These are phyloP conservation scores for Steccherinum ochraceum DNA, from an alignment of 768 basidiomycete species.

Conservation along the genomic window DNA sequence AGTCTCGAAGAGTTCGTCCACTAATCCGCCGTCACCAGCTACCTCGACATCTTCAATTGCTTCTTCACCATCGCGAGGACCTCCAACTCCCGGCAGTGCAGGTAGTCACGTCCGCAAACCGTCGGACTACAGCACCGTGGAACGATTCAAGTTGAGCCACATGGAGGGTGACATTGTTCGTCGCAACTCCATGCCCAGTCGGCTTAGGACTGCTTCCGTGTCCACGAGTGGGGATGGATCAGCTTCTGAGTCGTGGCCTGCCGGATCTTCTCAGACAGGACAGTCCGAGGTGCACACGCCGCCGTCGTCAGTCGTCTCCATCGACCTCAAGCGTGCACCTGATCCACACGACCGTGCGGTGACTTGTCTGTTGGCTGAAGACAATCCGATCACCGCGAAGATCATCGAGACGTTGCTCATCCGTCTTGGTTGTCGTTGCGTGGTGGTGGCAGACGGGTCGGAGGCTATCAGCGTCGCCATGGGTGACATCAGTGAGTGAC, in stretches of 20 bases:
- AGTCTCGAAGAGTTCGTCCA: constrained; percentile 31
- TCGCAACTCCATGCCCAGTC: constrained; percentile 80
- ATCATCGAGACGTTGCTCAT: constrained; percentile 94
- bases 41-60: constrained; percentile 89
- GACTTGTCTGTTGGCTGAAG: constrained; percentile 91
- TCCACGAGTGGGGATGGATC: constrained; percentile 76
- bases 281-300: constrained; percentile 60
- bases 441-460: constrained; percentile 93
- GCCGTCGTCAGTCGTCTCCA: constrained; percentile 80
- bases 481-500: constrained; percentile 87
- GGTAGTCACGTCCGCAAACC: constrained; percentile 73
- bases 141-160: constrained; percentile 82
- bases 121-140: constrained; percentile 83
- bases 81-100: constrained; percentile 63
- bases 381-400: constrained; percentile 97
- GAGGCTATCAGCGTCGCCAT: constrained; percentile 97
- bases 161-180: constrained; percentile 66
- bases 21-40: constrained; percentile 87
- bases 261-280: constrained; percentile 30
- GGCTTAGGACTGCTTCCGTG: constrained; percentile 79
- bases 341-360: constrained; percentile 85
- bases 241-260: constrained; percentile 68
- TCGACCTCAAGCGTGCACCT: constrained; percentile 69
- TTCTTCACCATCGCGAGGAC: constrained; percentile 79
- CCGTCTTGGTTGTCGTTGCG: constrained; percentile 90